These are phyloP conservation scores for Aspergillus campestris DNA, from an alignment of 495 filamentous ascomycete species.

Conservation along the genomic window DNA sequence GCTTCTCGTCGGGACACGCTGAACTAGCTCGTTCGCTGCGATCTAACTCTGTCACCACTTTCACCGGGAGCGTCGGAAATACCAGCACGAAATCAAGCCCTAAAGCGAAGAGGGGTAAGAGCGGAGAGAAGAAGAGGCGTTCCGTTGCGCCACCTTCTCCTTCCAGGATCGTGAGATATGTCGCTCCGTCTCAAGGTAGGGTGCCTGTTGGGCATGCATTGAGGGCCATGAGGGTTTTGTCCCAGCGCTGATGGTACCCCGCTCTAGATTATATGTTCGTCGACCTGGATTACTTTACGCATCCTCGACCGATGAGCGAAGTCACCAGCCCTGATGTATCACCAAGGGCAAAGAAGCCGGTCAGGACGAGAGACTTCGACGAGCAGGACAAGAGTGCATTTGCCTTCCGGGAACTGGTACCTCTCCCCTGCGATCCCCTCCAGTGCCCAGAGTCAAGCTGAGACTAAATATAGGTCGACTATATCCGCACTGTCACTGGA, in stretches of 20 bases:
- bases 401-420: constrained; percentile 7
- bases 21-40: background rate
- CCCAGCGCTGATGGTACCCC: background rate
- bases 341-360: background rate
- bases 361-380: background rate
- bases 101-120: background rate
- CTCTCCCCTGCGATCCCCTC: background rate
- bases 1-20: background rate
- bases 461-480: constrained; percentile 4
- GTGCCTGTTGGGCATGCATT: background rate
- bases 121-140: background rate
- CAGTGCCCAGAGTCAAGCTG: background rate
- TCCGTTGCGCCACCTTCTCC: background rate
- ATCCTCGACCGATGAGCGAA: background rate
- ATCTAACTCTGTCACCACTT: constrained; percentile 2
- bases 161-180: constrained; percentile 6
- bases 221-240: background rate
- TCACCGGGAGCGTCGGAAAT: background rate
- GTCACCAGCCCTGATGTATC: background rate
- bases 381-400: background rate
- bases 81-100: constrained; percentile 1
- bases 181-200: constrained; percentile 10
- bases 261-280: constrained; percentile 9
- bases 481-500: constrained; percentile 10
- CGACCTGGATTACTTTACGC: constrained; percentile 5